Conservation (phyloP, 129 eudicot genomes). For the Lonicera japonica region DNA sequence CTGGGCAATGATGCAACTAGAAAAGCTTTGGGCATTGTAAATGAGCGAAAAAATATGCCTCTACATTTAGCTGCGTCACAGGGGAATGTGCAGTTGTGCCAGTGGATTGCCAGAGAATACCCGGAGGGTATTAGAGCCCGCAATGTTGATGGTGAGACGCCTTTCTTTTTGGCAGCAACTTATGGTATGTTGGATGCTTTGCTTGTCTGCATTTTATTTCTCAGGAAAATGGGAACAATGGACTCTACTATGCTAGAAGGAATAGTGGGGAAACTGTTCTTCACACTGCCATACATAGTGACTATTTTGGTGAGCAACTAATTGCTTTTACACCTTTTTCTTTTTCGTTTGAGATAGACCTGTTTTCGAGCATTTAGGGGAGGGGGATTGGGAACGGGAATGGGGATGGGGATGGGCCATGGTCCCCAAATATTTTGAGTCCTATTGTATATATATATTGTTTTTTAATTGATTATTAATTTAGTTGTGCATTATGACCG, state of each 20-base stretch:
- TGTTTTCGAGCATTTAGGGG: too few relatives aligned
- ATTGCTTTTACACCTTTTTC: too few relatives aligned
- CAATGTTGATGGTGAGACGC: slow-evolving; percentile 11
- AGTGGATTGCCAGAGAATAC: neutral
- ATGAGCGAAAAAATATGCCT: slow-evolving; percentile 11
- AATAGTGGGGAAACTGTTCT: slow-evolving; percentile 17
- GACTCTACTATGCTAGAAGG: neutral
- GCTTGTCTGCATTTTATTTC: slow-evolving; percentile 3
- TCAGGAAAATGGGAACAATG: neutral
- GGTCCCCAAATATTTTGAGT: too few relatives aligned
- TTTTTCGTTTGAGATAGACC: too few relatives aligned
- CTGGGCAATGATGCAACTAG: too few relatives aligned
- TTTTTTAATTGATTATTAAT: too few relatives aligned
- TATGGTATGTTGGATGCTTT: slow-evolving; percentile 11
- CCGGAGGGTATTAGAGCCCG: neutral
- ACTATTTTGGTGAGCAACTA: slow-evolving; percentile 21
- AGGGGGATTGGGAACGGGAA: too few relatives aligned
- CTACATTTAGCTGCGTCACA: slow-evolving; percentile 9
- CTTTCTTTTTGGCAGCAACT: slow-evolving; percentile 10
- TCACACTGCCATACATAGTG: slow-evolving; percentile 15
- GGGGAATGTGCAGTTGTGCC: slow-evolving; percentile 10
- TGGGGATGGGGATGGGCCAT: too few relatives aligned
- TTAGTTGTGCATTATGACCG: too few relatives aligned
- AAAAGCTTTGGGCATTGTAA: neutral
- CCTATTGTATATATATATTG: too few relatives aligned